These are phyloP conservation scores for Babesia ovis DNA, from an alignment of 169 alveolate species.

Conservation along the genomic window DNA sequence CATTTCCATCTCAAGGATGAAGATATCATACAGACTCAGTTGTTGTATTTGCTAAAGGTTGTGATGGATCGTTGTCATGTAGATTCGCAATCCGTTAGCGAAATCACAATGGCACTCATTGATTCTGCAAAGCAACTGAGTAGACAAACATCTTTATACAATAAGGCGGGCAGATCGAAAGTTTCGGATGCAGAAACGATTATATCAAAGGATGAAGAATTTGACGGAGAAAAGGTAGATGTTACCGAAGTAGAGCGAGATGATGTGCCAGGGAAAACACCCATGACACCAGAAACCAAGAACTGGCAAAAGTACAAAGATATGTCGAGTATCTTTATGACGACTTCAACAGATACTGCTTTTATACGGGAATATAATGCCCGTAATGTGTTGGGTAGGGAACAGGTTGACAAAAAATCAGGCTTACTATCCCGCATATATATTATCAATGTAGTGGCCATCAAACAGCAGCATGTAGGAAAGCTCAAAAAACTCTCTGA, in stretches of 20 bases:
- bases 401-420: constrained; percentile 4
- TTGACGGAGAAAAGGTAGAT: not conserved
- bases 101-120: constrained; percentile 21
- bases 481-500: constrained; percentile 44
- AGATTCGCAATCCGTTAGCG: constrained; percentile 43
- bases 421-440: constrained; percentile 33
- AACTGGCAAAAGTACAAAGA: not conserved
- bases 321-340: not conserved
- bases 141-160: not conserved
- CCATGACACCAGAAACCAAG: not conserved
- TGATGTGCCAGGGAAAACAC: not conserved
- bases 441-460: constrained; percentile 47
- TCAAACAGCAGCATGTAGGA: constrained; percentile 37
- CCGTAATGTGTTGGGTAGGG: constrained; percentile 28
- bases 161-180: not conserved
- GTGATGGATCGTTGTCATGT: constrained; percentile 61
- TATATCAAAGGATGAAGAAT: not conserved
- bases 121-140: constrained; percentile 23
- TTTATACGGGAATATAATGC: not conserved
- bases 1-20: constrained; percentile 67
- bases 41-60: constrained; percentile 63
- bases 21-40: constrained; percentile 62
- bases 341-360: not conserved
- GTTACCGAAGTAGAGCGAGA: not conserved
- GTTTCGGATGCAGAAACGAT: not conserved